Evolutionary conservation across 345 rosid genomes (phyloP), one percentile per base, ranked within the genome.

Genomic region (Aquilaria malaccensis): DNA sequence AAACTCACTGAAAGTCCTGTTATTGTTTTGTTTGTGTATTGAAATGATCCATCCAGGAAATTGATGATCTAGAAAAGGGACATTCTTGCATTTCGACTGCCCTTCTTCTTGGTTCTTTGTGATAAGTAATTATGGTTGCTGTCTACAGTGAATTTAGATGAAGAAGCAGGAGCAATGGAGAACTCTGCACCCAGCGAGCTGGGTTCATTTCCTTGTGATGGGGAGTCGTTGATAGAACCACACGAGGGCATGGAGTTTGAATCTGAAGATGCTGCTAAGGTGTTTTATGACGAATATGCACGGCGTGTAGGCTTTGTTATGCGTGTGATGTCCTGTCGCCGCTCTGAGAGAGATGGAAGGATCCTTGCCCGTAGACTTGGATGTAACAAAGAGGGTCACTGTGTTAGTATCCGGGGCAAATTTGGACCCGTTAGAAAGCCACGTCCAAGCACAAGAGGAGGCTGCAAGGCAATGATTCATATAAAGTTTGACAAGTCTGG

Each of bases 261-360:
- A 13, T 85, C 96, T 0, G 96, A 91, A 77, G 96, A 86, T 30
- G 92, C 90, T 10, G 95, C 96, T 15, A 91, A 88, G 77, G 59
- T 88, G 52, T 88, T 86, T 61, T 88, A 91, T 45, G 98, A 86
- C 52, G 88, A 85, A 48, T 91, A 91, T 82, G 87, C 98, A 4
- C 82, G 92, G 37, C 72, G 37, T 45, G 63, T 86, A 64, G 98
- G 98, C 9, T 91, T 91, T 63, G 96, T 88, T 1, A 91, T 91
- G 95, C 98, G 95, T 13, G 95, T 88, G 61, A 88, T 88, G 96
- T 86, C 95, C 67, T 91, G 98, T 58, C 88, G 96, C 5, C 90
- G 92, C 45, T 91, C 98, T 2, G 98, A 88, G 75, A 86, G 87
- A 72, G 96, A 91, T 62, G 95, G 96, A 53, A 81, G 83, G 81